Base-by-base conservation (phyloP, 108 stramenopile species). In the Phaeodactylum tricornutum region DNA sequence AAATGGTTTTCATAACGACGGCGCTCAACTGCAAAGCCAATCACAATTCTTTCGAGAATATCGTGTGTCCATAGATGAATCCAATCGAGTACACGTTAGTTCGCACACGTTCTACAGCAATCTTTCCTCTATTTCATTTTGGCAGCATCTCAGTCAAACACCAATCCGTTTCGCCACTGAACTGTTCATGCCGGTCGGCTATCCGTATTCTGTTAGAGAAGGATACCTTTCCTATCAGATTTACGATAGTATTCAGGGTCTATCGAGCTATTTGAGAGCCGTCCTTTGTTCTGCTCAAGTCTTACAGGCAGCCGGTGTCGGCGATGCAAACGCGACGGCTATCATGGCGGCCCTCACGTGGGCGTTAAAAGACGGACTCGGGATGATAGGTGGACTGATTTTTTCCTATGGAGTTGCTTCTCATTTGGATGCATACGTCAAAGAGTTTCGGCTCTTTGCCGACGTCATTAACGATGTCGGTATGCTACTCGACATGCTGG, bases 361-460 rank as follows among this genome's bases (percentile, higher is more conserved):
- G 89, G 84, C 89, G 14, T 42, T 93, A 20, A 43, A 89, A 16
- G 96, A 95, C 52, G 96, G 94, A 9, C 50, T 83, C 14, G 92
- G 90, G 2, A 93, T 95, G 93, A 55, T 92, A 16, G 87, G 79
- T 2, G 92, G 90, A 25, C 71, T 97, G 1, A 30, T 84, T 5
- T 95, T 95, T 70, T 80, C 87, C 43, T 94, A 84, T 49, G 14
- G 51, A 6, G 77, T 67, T n/a, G 61, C 66, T 3, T 47, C 61
- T 4, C 55, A 72, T 28, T 93, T 95, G 50, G 94, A 94, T 72
- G 61, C 79, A 9, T 69, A 94, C 62, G 90, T 92, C 31, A 90
- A 92, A 64, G 88, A 94, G 66, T 97, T 89, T 64, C 67, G 96
- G 45, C 69, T 97, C 19, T 84, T 94, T 62, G 96, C 96, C 12